Percentiles rank a stretch among this genome's conserved stretches.
These are phyloP conservation scores for Epichloe typhina DNA, from an alignment of 2,329 filamentous ascomycete genomes.

Conservation along the genomic window DNA sequence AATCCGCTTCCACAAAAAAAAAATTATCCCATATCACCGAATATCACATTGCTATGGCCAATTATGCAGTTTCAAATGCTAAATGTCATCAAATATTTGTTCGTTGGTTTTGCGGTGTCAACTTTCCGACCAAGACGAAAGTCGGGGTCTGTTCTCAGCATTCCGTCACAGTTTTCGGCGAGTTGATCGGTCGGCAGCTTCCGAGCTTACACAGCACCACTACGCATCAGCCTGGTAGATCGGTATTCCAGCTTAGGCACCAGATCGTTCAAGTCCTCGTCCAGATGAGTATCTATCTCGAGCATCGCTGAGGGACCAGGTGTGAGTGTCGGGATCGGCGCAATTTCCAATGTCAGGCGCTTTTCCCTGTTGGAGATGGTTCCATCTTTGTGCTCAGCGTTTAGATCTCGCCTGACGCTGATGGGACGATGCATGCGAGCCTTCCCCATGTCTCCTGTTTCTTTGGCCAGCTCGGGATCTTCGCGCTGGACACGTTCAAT, in stretches of 20 bases:
- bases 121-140: neutral
- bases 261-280: conserved; percentile 28
- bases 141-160: neutral
- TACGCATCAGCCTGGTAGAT: conserved; percentile 28
- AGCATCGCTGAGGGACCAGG: conserved; percentile 13
- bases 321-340: conserved; percentile 3
- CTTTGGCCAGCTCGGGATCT: conserved; percentile 30
- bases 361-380: conserved; percentile 13
- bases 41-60: neutral
- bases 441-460: conserved; percentile 25
- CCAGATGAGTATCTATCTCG: conserved; percentile 21
- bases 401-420: conserved; percentile 36
- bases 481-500: conserved; percentile 42
- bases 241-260: conserved; percentile 28
- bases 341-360: conserved; percentile 11
- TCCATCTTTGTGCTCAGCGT: conserved; percentile 17
- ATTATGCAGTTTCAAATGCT: neutral
- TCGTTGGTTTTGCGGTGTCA: neutral
- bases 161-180: neutral
- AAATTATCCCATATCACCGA: neutral
- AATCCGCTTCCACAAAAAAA: neutral
- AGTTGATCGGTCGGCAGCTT: neutral
- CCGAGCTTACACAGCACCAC: conserved; percentile 9
- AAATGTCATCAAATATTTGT: neutral
- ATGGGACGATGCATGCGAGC: conserved; percentile 37